These are phyloP conservation scores for Camelina neglecta DNA, from an alignment of 345 rosid genomes.

Conservation along the genomic window DNA sequence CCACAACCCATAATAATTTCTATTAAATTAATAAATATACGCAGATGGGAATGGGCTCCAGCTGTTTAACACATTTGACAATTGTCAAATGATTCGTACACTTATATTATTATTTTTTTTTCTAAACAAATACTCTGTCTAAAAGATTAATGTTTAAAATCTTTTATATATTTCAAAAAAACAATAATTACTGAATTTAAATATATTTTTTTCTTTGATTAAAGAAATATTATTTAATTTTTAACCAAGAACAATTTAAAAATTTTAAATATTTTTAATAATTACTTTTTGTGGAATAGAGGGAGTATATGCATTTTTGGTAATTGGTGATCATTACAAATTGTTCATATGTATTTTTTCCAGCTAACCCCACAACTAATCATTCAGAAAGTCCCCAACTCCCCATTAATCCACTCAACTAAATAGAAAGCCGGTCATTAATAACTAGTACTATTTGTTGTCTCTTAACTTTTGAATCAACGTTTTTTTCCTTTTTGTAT, in stretches of 20 bases:
- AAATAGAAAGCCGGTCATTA: neutral
- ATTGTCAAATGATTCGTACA: constrained; percentile 42
- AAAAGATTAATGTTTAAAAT: too few species aligned
- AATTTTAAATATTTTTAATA: too few species aligned
- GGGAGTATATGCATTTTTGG: neutral
- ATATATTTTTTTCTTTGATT: too few species aligned
- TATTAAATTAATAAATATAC: neutral
- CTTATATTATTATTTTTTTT: neutral
- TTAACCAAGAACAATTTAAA: too few species aligned
- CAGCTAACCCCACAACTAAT: constrained; percentile 19
- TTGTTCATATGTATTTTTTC: neutral
- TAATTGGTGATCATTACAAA: constrained; percentile 27
- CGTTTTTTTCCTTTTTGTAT: neutral
- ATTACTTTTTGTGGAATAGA: too few species aligned
- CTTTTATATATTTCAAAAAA: too few species aligned
- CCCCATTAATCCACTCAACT: neutral
- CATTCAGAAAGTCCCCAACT: neutral
- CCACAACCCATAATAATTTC: constrained; percentile 20
- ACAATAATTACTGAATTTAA: too few species aligned
- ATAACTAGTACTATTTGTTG: neutral
- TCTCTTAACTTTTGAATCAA: neutral
- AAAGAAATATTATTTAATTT: too few species aligned
- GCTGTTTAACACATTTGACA: constrained; percentile 47
- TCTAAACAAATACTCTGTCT: neutral
- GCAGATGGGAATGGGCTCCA: constrained; percentile 43